A percentile compares a stretch with the other conserved stretches of the same genome.
phyloP scores from a whole-genome alignment of 2,329 filamentous ascomycete species.

The Aureobasidium subglaciale region DNA sequence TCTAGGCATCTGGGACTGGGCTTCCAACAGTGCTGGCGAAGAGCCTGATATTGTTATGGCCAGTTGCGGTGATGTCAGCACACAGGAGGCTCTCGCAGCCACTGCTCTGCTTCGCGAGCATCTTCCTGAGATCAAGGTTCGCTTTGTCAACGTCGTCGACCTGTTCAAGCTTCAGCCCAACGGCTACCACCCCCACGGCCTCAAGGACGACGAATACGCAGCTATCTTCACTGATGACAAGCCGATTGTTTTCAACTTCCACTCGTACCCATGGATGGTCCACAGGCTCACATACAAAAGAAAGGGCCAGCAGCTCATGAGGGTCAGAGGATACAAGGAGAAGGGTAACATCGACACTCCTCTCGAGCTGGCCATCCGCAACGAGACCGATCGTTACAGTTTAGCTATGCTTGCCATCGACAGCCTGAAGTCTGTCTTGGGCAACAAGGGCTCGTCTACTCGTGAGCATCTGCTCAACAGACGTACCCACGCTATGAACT shows the following conservation, averaged over 20 bases:
- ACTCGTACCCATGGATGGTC: slow-evolving; percentile 74
- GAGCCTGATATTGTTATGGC: slow-evolving; percentile 73
- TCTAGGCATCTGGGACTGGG: slow-evolving; percentile 70
- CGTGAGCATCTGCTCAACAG: slow-evolving; percentile 58
- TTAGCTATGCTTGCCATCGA: slow-evolving; percentile 72
- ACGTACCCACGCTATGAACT: slow-evolving; percentile 56
- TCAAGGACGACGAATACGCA: slow-evolving; percentile 58
- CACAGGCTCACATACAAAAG: slow-evolving; percentile 71
- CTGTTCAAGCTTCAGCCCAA: slow-evolving; percentile 71
- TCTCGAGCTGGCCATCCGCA: slow-evolving; percentile 69
- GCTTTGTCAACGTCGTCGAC: slow-evolving; percentile 74
- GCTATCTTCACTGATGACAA: slow-evolving; percentile 65
- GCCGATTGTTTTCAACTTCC: slow-evolving; percentile 77
- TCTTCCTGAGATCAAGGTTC: slow-evolving; percentile 65
- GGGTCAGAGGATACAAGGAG: slow-evolving; percentile 73
- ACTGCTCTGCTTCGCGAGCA: slow-evolving; percentile 65
- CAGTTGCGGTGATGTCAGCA: slow-evolving; percentile 66
- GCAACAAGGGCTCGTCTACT: slow-evolving; percentile 56
- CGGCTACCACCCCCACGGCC: slow-evolving; percentile 64
- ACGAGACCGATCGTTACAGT: slow-evolving; percentile 69
- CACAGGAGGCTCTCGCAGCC: slow-evolving; percentile 66
- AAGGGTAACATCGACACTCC: slow-evolving; percentile 82
- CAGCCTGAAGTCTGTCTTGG: slow-evolving; percentile 50
- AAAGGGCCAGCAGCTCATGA: slow-evolving; percentile 58
- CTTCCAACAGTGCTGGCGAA: slow-evolving; percentile 59